Evolutionary conservation across 2,329 filamentous ascomycete species (phyloP).

Genomic region (Leptographium wingfieldii): DNA sequence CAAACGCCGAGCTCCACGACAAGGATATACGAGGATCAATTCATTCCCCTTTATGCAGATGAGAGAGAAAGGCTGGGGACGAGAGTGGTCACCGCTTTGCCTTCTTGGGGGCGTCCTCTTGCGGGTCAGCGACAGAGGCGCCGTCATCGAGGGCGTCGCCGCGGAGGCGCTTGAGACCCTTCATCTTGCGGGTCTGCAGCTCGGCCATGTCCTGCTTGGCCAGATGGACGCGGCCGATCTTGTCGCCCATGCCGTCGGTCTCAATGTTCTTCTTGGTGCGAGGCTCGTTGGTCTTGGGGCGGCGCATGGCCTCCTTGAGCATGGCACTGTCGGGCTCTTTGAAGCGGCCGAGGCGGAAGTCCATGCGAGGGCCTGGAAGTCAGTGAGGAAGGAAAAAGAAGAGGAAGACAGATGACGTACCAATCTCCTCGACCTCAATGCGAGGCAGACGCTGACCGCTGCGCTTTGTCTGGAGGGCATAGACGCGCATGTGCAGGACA

Average conservation of each 20-base stretch:
- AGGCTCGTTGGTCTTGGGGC: conserved; percentile 62
- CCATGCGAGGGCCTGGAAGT: conserved; percentile 58
- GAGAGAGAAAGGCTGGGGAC: not conserved
- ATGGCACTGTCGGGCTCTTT: conserved; percentile 65
- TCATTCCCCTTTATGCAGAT: not conserved
- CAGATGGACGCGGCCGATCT: conserved; percentile 85
- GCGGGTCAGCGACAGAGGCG: conserved; percentile 6
- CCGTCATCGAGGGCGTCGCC: conserved; percentile 27
- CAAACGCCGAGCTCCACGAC: conserved; percentile 1
- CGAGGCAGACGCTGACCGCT: conserved; percentile 78
- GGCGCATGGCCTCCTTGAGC: conserved; percentile 85
- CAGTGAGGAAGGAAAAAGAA: conserved; percentile 20
- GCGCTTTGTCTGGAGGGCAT: conserved; percentile 75
- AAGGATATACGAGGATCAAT: not conserved
- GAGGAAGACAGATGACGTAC: not conserved
- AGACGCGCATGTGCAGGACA: conserved; percentile 58
- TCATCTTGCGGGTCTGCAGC: conserved; percentile 97
- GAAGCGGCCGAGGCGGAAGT: conserved; percentile 74
- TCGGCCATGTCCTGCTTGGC: conserved; percentile 78
- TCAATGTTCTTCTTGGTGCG: conserved; percentile 92
- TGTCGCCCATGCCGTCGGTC: conserved; percentile 86
- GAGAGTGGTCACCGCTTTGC: conserved; percentile 18
- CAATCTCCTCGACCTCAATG: conserved; percentile 31
- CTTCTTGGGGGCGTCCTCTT: conserved; percentile 22
- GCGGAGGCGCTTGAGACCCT: conserved; percentile 80